Evolutionary conservation across 768 basidiomycete genomes (phyloP).

Genomic region (Galerina marginata): DNA sequence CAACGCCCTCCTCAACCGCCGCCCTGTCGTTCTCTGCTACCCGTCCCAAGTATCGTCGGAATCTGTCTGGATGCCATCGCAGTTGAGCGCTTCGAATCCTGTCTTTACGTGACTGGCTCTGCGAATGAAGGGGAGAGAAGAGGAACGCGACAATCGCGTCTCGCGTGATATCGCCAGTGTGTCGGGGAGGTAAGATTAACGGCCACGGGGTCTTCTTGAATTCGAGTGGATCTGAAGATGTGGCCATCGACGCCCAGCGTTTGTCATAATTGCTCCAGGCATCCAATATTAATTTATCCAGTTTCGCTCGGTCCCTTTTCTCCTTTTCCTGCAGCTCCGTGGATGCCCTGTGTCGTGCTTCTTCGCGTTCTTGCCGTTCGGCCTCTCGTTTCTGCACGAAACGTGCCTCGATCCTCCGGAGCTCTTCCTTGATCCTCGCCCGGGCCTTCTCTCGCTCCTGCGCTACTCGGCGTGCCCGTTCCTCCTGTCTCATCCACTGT

Average conservation of each 20-base stretch:
- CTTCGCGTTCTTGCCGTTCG: constrained; percentile 51
- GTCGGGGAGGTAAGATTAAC: constrained; percentile 44
- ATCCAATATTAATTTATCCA: constrained; percentile 51
- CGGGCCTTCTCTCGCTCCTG: constrained; percentile 53
- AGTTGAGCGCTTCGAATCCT: constrained; percentile 69
- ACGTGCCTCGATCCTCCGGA: constrained; percentile 57
- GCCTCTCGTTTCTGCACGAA: constrained; percentile 55
- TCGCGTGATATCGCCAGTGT: constrained; percentile 55
- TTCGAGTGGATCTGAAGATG: constrained; percentile 50
- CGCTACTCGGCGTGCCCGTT: constrained; percentile 48
- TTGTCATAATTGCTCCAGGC: constrained; percentile 71
- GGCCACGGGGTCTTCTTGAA: constrained; percentile 82
- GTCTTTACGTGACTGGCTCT: constrained; percentile 62
- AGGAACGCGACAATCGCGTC: constrained; percentile 65
- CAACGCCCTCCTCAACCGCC: constrained; percentile 65
- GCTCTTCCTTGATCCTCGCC: constrained; percentile 56
- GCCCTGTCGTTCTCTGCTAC: constrained; percentile 57
- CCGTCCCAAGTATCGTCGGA: constrained; percentile 58
- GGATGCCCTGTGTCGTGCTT: constrained; percentile 48
- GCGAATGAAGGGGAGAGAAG: constrained; percentile 68
- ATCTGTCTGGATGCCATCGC: constrained; percentile 85
- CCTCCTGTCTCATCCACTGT: constrained; percentile 57
- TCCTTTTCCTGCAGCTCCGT: constrained; percentile 49
- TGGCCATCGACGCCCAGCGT: constrained; percentile 60
- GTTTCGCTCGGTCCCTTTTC: constrained; percentile 44